A percentile compares a stretch with the other conserved stretches of the same genome.
phyloP scores from a whole-genome alignment of 176 grass and related monocot genomes.

The Canna indica region DNA sequence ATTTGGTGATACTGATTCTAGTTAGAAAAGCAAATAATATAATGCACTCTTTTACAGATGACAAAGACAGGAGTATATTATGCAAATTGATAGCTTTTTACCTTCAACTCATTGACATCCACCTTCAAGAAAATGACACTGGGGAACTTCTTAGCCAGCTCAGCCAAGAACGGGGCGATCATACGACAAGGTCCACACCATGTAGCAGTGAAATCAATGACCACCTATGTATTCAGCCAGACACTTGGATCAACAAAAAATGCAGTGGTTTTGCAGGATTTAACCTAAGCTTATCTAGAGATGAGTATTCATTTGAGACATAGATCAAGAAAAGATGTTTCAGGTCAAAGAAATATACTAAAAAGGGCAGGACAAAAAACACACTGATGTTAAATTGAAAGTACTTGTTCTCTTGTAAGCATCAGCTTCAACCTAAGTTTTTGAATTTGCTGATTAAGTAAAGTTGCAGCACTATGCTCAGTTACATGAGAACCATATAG shows the following conservation, averaged over 20 bases:
- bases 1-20: not conserved
- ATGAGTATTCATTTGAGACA: no score
- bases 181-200: slow-evolving; percentile 68
- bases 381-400: not conserved
- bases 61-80: not conserved
- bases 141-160: slow-evolving; percentile 40
- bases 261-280: not conserved
- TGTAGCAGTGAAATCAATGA: slow-evolving; percentile 72
- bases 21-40: not conserved
- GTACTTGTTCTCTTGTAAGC: not conserved
- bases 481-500: no score
- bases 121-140: slow-evolving; percentile 50
- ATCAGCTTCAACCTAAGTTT: not conserved
- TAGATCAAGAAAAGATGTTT: no score
- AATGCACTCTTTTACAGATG: not conserved
- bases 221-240: slow-evolving; percentile 27
- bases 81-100: not conserved
- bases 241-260: not conserved
- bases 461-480: no score
- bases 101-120: slow-evolving; percentile 67
- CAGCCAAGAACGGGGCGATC: slow-evolving; percentile 41
- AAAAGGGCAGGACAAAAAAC: no score
- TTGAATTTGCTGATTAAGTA: no score
- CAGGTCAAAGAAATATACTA: no score
- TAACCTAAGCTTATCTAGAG: no score